Base-by-base conservation (phyloP, 345 rosid genomes). In the Boechera divaricarpa region DNA sequence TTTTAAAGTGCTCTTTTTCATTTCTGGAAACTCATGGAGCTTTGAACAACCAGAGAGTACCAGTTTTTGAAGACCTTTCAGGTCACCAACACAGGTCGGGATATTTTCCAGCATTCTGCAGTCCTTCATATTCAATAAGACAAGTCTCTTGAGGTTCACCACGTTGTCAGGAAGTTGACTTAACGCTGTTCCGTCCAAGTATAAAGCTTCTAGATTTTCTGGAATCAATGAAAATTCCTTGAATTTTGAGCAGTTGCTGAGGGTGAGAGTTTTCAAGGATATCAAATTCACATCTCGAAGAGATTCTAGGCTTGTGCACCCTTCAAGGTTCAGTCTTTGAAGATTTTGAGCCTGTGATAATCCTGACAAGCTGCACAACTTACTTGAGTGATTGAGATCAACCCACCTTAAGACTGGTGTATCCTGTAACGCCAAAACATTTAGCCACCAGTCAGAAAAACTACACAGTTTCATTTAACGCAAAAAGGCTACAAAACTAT, bases 271-370 rank as follows among this genome's bases (percentile, higher is more conserved):
- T 45, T 54, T 66, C 18, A 67, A 41, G 1, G 33, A 69, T 1
- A 13, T 13, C 65, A 54, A 61, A 5, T 5, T 2, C 11, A 54
- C 57, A 11, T 39, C 44, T 13, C 70, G 64, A 60, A 76, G 28
- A 39, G 45, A 48, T 24, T 41, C 42, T 8, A 69, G 80, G 1
- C 42, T 29, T 15, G 44, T 64, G 21, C 81, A 83, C 28, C 67
- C 64, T 35, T 51, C 55, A 36, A 85, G 71, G 16, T 36, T 7
- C 35, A 82, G 6, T 10, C 35, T 59, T 44, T 69, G 71, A 29
- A 85, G 69, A 8, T 53, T 75, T 15, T 7, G 26, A n/a, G 82
- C 80, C 8, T 44, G 0, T 58, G 82, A 63, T 8, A 77, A 48
- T 9, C 72, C 73, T 38, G 72, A 70, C 62, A 80, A 57, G 69